phyloP scores from a whole-genome alignment of 1,284 basidiomycete species.

The Paramarasmius palmivorus region DNA sequence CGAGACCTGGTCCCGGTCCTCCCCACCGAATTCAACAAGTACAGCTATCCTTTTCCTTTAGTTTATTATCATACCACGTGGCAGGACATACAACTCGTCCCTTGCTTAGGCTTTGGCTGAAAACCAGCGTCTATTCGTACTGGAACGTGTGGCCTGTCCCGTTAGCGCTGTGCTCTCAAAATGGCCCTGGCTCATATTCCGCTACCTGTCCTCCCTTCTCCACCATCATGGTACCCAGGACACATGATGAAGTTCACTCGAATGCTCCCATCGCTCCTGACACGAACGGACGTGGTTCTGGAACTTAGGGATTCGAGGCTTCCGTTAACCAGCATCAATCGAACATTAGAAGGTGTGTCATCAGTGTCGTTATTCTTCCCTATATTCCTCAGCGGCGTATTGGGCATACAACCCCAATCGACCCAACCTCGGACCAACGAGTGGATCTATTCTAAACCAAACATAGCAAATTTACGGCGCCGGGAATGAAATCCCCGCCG shows the following conservation, averaged over 20 bases:
- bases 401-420: not conserved
- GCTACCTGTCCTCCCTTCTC: constrained; percentile 61
- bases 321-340: constrained; percentile 93
- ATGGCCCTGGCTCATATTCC: constrained; percentile 40
- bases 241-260: constrained; percentile 93
- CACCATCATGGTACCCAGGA: constrained; percentile 97
- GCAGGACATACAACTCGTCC: too few relatives aligned
- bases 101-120: too few relatives aligned
- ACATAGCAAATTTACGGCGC: not conserved
- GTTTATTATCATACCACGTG: too few relatives aligned
- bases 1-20: too few relatives aligned
- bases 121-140: not conserved
- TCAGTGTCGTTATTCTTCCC: constrained; percentile 2
- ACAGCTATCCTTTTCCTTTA: too few relatives aligned
- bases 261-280: constrained; percentile 75
- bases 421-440: not conserved
- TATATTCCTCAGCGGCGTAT: not conserved
- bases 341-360: constrained; percentile 75
- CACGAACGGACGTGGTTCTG: constrained; percentile 87
- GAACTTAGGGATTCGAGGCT: constrained; percentile 93
- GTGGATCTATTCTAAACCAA: not conserved
- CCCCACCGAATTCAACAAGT: too few relatives aligned
- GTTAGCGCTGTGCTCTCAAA: not conserved
- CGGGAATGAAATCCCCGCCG: not conserved
- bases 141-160: not conserved